Evolutionary conservation across 2,329 filamentous ascomycete genomes (phyloP), one percentile per base, ranked within the genome.

Genomic region (Neonectria magnoliae): DNA sequence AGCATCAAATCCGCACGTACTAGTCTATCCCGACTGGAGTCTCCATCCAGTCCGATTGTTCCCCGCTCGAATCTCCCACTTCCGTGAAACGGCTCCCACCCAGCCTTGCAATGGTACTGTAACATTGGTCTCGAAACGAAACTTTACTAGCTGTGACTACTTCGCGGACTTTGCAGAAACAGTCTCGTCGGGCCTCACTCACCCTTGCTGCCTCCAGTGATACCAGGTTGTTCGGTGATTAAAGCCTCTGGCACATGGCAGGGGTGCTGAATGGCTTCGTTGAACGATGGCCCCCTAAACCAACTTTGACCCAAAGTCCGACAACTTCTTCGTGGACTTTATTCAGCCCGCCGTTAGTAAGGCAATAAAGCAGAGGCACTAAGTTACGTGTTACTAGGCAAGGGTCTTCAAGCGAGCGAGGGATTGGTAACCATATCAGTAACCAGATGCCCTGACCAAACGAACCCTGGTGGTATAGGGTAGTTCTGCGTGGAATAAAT

Each of bases 141-240:
- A 51, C 48, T 51, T 33, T 33, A 14, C 29, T 18, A 29, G 48
- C 29, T 20, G 48, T 33, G 38, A 42, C 38, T 42, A 8, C 38
- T 11, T 11, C 14, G 9, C 13, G 5, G 29, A 50, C 45, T 48
- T 27, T 29, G 16, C 25, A 33, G 27, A 33, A 29, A 27, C 27
- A 20, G 27, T 31, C 29, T 20, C 25, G 25, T n/a, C 13, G 14
- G 45, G n/a, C 29, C 20, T 47, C 42, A 22, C 27, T 33, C 11
- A 31, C 29, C 48, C 48, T 51, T 51, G 48, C 29, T 18, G n/a
- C n/a, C 10, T 50, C 47, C 27, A 31, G 47, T 20, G 9, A 33
- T 31, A 18, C 48, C 48, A 29, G 48, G 48, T 51, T 51, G 10
- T 33, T 51, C 48, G 48, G 48, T 51, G 29, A 51, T 51, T 51